Evolutionary conservation across 106 monocot genomes (phyloP).

Genomic region (Platanthera zijinensis): DNA sequence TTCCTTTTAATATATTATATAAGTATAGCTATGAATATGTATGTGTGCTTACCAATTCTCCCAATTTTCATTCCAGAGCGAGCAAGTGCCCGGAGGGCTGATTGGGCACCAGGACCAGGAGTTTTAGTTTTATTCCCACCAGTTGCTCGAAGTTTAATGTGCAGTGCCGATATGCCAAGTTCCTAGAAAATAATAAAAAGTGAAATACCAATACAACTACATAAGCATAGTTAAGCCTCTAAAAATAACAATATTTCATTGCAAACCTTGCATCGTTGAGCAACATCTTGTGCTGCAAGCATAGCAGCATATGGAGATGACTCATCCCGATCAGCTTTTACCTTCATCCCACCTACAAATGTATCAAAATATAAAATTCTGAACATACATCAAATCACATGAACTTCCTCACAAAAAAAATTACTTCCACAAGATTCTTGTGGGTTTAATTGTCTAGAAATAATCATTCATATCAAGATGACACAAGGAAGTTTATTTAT

Average conservation of each 20-base stretch:
- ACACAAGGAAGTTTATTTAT: too few species aligned
- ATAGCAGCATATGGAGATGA: conserved; percentile 79
- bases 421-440: too few species aligned
- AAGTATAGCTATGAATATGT: too few species aligned
- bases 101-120: conserved; percentile 56
- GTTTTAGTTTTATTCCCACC: conserved; percentile 62
- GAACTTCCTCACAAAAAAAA: too few species aligned
- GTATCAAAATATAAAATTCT: too few species aligned
- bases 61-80: conserved; percentile 58
- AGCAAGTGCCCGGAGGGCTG: conserved; percentile 38
- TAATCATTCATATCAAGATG: too few species aligned
- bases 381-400: too few species aligned
- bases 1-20: too few species aligned
- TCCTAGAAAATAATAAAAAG: conserved; percentile 17
- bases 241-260: neutral
- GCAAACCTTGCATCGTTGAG: conserved; percentile 8
- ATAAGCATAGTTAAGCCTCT: neutral
- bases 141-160: conserved; percentile 57
- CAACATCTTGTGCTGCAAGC: conserved; percentile 81
- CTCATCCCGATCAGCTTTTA: conserved; percentile 71
- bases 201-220: neutral
- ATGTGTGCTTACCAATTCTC: conserved; percentile 29
- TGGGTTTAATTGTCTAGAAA: too few species aligned
- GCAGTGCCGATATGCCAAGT: conserved; percentile 45
- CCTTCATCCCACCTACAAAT: conserved; percentile 67